A percentile compares a stretch with the other conserved stretches of the same genome.
Conservation (phyloP, 768 basidiomycete genomes). For the Podaxis sp. region DNA sequence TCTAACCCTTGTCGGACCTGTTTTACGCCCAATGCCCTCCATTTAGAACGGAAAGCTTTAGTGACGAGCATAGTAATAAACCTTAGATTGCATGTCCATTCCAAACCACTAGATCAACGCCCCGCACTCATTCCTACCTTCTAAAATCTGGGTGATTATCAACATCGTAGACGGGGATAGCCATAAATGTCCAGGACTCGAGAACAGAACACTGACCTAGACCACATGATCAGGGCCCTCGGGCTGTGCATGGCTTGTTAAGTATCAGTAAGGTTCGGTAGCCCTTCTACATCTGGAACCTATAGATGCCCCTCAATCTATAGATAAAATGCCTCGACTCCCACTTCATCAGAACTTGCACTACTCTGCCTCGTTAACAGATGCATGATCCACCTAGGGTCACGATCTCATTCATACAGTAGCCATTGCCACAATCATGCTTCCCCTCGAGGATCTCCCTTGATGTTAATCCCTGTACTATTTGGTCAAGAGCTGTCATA, state of each 20-base stretch:
- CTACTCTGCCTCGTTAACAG: not conserved
- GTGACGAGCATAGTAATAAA: too few species aligned
- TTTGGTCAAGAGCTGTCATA: not conserved
- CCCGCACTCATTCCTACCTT: not conserved
- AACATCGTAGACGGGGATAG: not conserved
- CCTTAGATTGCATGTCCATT: too few species aligned
- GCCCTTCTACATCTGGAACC: not conserved
- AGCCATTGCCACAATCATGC: not conserved
- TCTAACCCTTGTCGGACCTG: too few species aligned
- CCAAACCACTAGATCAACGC: not conserved
- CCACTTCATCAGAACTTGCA: not conserved
- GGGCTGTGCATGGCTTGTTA: not conserved
- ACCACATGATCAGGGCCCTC: not conserved
- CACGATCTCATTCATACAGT: not conserved
- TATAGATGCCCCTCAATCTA: not conserved
- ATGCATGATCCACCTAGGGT: not conserved
- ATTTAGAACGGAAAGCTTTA: too few species aligned
- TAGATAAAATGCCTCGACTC: not conserved
- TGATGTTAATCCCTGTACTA: not conserved
- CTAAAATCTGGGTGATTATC: not conserved
- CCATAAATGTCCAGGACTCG: not conserved
- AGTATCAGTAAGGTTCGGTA: not conserved
- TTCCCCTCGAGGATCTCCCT: not conserved
- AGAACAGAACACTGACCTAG: not conserved
- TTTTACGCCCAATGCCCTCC: too few species aligned